Evolutionary conservation across 1,284 basidiomycete species (phyloP).

Genomic region (Pseudozyma thailandica): DNA sequence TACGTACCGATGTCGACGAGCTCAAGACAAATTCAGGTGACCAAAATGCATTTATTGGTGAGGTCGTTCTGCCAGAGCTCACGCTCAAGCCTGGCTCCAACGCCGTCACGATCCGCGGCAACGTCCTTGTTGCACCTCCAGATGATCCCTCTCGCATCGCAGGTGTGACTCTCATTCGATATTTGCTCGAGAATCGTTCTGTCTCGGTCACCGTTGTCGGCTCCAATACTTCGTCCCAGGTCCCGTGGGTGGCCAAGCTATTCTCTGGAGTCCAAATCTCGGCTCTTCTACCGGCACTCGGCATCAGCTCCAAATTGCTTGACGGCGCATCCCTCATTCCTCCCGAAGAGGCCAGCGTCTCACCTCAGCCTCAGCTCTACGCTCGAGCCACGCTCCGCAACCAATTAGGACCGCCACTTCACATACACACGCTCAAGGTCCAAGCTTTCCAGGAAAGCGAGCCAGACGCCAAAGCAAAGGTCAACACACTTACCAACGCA

Average conservation of each 20-base stretch:
- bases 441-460: slow-evolving; percentile 25
- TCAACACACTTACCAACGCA: not conserved
- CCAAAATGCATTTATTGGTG: slow-evolving; percentile 27
- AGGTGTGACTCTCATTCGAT: slow-evolving; percentile 34
- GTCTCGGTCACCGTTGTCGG: slow-evolving; percentile 34
- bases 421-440: slow-evolving; percentile 40
- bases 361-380: slow-evolving; percentile 26
- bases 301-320: slow-evolving; percentile 41
- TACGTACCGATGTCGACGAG: slow-evolving; percentile 39
- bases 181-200: slow-evolving; percentile 49
- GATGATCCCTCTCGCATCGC: slow-evolving; percentile 20
- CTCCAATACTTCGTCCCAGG: slow-evolving; percentile 24
- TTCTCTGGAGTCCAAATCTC: slow-evolving; percentile 34
- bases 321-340: slow-evolving; percentile 54
- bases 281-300: slow-evolving; percentile 45
- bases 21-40: slow-evolving; percentile 16
- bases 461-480: not conserved
- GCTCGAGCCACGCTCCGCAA: slow-evolving; percentile 56
- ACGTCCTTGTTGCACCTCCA: slow-evolving; percentile 12
- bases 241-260: slow-evolving; percentile 46
- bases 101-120: slow-evolving; percentile 15
- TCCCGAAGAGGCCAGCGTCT: slow-evolving; percentile 7
- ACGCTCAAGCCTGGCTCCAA: slow-evolving; percentile 27
- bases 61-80: slow-evolving; percentile 28
- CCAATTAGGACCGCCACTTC: slow-evolving; percentile 45